These are phyloP conservation scores for Rubus idaeus DNA, from an alignment of 306 rosid species.

Conservation along the genomic window DNA sequence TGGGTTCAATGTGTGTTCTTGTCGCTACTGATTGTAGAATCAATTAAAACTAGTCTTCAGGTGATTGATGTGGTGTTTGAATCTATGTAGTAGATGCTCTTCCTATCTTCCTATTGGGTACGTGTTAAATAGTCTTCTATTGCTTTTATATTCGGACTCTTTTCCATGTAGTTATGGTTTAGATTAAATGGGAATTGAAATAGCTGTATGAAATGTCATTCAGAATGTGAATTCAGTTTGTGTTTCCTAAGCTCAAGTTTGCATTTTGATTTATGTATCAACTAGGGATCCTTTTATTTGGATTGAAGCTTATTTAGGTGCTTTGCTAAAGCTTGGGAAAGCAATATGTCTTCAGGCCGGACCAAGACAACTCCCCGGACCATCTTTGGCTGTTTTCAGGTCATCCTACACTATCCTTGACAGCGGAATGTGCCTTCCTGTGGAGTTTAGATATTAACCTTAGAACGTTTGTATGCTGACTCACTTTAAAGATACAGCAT, in stretches of 20 bases:
- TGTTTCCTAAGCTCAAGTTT: not conserved
- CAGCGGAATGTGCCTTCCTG: not conserved
- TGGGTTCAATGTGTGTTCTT: not conserved
- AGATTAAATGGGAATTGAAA: not conserved
- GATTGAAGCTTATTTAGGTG: constrained; percentile 22
- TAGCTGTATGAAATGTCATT: not conserved
- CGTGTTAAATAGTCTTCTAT: not conserved
- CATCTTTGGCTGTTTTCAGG: constrained; percentile 10
- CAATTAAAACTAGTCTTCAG: not conserved
- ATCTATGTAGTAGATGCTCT: not conserved
- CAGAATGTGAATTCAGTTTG: not conserved
- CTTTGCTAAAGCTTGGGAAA: not conserved
- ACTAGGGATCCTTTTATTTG: not conserved
- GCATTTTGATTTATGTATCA: not conserved
- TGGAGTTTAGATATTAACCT: constrained; percentile 7
- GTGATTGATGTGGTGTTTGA: not conserved
- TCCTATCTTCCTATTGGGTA: not conserved
- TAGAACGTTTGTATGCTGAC: constrained; percentile 14
- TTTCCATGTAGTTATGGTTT: not conserved
- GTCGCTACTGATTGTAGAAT: not conserved
- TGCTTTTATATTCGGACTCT: not conserved
- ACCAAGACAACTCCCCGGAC: not conserved
- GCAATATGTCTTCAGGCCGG: constrained; percentile 1
- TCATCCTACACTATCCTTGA: constrained; percentile 5
- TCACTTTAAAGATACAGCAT: not conserved